A percentile compares a stretch with the other conserved stretches of the same genome.
Conservation (phyloP, 2,329 filamentous ascomycete genomes). For the Simplicillium aogashimaense region DNA sequence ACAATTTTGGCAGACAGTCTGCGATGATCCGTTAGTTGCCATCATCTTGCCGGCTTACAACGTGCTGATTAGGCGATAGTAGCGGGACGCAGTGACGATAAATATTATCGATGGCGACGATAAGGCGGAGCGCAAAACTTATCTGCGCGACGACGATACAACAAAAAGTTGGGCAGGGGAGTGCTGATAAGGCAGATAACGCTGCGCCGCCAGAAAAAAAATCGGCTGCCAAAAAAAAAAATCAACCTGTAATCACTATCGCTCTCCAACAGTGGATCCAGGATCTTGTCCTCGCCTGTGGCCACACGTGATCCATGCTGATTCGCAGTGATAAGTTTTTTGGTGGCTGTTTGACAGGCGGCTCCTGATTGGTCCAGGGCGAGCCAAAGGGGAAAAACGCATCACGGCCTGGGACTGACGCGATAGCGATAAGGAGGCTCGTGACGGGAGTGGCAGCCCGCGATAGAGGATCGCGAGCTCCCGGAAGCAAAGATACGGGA, state of each 20-base stretch:
- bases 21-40: conserved; percentile 53
- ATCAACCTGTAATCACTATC: conserved; percentile 1
- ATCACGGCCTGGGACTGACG: not conserved
- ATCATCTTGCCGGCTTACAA: conserved; percentile 32
- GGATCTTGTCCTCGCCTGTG: too few species aligned
- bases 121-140: conserved; percentile 25
- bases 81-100: conserved; percentile 18
- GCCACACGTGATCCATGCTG: too few species aligned
- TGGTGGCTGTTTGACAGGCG: not conserved
- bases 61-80: conserved; percentile 8
- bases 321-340: too few species aligned
- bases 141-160: conserved; percentile 13
- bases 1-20: conserved; percentile 97
- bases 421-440: conserved; percentile 7
- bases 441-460: not conserved
- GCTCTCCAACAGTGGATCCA: too few species aligned
- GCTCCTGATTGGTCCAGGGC: conserved; percentile 4
- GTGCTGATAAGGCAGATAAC: conserved; percentile 23
- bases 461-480: conserved; percentile 1
- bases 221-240: conserved; percentile 1
- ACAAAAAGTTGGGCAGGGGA: too few species aligned
- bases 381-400: not conserved
- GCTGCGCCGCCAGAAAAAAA: too few species aligned
- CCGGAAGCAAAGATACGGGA: conserved; percentile 1
- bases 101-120: conserved; percentile 25